Base-by-base conservation (phyloP, 352 stramenopile species). In the Globisporangium polare region DNA sequence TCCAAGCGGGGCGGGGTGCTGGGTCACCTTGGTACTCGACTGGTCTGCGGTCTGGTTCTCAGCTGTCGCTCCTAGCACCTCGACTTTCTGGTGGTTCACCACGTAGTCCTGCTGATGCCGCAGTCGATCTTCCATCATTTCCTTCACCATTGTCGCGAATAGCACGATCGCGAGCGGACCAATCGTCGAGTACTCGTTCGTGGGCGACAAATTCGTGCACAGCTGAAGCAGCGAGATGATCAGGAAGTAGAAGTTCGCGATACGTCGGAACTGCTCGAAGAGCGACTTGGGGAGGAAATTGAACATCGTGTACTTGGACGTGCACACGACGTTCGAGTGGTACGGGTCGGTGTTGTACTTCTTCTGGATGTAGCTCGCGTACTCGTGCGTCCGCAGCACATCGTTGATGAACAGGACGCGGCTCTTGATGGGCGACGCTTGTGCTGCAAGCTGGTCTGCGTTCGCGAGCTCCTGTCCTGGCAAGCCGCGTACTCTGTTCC, bases 161-260 rank as follows among this genome's bases (percentile, higher is more conserved):
- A 96, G 63, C 20, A 96, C 88, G 20, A 96, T 77, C 42, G 78
- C 68, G 37, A 96, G 76, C 12, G 88, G 88, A 0, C 80, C 80
- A 31, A 96, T 75, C 0, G 88, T 96, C 54, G 88, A 94, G 69
- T 94, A 95, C 59, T 92, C 79, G 60, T 94, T 95, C 31, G 88
- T 95, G 6, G 88, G 88, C 20, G 86, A 95, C 46, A 95, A 61
- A 29, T 90, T 76, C 20, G 94, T 97, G 27, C 93, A 80, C 9
- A 97, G 74, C 78, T 98, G 97, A 39, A 99, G 82, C 27, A 96
- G 65, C 8, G 94, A 97, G 49, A 99, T 97, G 66, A 97, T 78
- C 24, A 98, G 74, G 62, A 99, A 99, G 75, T 98, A 99, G 60
- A 98, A 89, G 65, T 99, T 99, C 8, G 92, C 95, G 63, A 98